These are phyloP conservation scores for Elaeis oleifera DNA, from an alignment of 202 grass and related monocot species.

Conservation along the genomic window DNA sequence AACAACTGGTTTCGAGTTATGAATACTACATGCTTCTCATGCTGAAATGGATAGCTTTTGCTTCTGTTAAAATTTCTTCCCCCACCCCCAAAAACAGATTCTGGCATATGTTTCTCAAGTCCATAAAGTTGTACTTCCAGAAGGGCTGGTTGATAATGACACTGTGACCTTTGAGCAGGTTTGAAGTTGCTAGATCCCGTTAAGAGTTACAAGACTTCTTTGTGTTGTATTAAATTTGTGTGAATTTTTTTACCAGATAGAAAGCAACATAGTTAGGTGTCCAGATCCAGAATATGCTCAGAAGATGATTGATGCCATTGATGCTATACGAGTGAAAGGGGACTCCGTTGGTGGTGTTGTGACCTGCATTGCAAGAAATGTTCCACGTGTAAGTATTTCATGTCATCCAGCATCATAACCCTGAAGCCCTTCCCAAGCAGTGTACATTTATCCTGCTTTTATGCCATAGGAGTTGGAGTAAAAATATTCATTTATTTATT, in stretches of 20 bases:
- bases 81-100: conserved; percentile 29
- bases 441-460: no score
- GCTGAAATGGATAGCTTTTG: no score
- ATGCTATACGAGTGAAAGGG: conserved; percentile 67
- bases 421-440: no score
- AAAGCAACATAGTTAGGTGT: conserved; percentile 94
- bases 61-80: neutral
- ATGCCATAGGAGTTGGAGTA: no score
- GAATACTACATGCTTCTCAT: no score
- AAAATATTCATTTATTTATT: no score
- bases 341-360: conserved; percentile 91
- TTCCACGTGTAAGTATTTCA: conserved; percentile 69
- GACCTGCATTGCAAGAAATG: conserved; percentile 95
- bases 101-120: conserved; percentile 98
- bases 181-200: conserved; percentile 19
- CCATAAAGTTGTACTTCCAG: conserved; percentile 79
- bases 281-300: conserved; percentile 89
- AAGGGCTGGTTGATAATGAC: conserved; percentile 75
- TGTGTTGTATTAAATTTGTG: conserved; percentile 16
- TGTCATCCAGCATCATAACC: neutral
- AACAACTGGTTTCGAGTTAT: no score
- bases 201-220: neutral
- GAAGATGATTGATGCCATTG: conserved; percentile 98
- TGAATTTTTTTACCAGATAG: conserved; percentile 55
- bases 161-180: conserved; percentile 75